A percentile compares a stretch with the other conserved stretches of the same genome.
Evolutionary conservation across 495 filamentous ascomycete species (phyloP).

Genomic region (Daldinia decipiens): DNA sequence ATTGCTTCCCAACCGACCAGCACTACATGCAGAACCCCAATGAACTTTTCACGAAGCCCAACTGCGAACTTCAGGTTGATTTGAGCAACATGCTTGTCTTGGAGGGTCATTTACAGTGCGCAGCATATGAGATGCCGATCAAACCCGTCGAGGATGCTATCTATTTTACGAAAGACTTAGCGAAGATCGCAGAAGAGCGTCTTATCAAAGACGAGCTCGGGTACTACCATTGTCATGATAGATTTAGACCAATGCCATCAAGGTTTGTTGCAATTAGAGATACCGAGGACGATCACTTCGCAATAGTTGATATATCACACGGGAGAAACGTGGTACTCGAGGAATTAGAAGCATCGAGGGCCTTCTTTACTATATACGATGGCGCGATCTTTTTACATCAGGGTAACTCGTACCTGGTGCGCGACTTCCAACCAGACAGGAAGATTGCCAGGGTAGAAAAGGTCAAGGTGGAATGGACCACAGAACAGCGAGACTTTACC

Average conservation of each 20-base stretch:
- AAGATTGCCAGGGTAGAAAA: conserved; percentile 74
- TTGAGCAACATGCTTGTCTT: conserved; percentile 89
- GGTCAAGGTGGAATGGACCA: conserved; percentile 96
- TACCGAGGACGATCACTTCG: conserved; percentile 91
- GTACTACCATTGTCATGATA: conserved; percentile 88
- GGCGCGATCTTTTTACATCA: conserved; percentile 98
- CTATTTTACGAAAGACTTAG: conserved; percentile 84
- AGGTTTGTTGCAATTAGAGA: conserved; percentile 89
- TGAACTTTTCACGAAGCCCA: conserved; percentile 94
- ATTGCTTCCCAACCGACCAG: conserved; percentile 91
- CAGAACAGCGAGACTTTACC: conserved; percentile 91
- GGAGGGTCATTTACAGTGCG: conserved; percentile 95
- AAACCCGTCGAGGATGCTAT: conserved; percentile 73
- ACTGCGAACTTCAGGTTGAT: conserved; percentile 88
- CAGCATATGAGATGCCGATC: conserved; percentile 94
- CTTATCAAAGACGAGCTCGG: conserved; percentile 77
- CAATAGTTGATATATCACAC: conserved; percentile 88
- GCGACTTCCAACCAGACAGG: conserved; percentile 82
- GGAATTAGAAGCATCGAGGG: conserved; percentile 93
- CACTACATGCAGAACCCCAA: conserved; percentile 97
- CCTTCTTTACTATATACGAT: conserved; percentile 96
- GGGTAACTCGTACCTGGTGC: conserved; percentile 89
- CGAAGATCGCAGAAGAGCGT: conserved; percentile 76
- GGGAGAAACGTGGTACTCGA: conserved; percentile 86
- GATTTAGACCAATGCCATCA: conserved; percentile 87